A percentile compares a stretch with the other conserved stretches of the same genome.
These are phyloP conservation scores for Lactifluus echinatus DNA, from an alignment of 768 basidiomycete genomes.

Conservation along the genomic window DNA sequence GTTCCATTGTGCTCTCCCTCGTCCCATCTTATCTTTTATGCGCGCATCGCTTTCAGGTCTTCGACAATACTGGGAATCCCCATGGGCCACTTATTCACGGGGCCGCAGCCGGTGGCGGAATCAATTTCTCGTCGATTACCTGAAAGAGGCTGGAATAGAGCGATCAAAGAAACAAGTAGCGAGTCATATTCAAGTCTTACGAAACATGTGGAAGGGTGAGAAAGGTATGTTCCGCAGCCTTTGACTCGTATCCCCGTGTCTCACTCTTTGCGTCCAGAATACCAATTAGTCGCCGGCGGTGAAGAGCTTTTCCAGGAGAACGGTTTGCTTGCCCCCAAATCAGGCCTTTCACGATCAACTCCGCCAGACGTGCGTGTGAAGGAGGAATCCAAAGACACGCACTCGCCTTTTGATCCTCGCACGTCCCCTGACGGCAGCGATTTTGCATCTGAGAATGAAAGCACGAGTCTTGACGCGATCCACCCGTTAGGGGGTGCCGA, in stretches of 20 bases:
- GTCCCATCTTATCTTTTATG: slow-evolving; percentile 2
- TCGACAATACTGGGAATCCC: slow-evolving; percentile 69
- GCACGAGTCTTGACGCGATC: neutral
- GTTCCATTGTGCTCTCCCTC: neutral
- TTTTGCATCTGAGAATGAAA: slow-evolving; percentile 3
- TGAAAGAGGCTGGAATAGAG: slow-evolving; percentile 57
- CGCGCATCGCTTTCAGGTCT: slow-evolving; percentile 40
- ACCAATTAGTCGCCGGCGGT: slow-evolving; percentile 70
- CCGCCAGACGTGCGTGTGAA: slow-evolving; percentile 17
- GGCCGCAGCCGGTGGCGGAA: slow-evolving; percentile 77
- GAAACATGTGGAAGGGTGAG: slow-evolving; percentile 86
- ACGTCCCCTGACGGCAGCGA: slow-evolving; percentile 24
- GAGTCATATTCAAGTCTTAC: slow-evolving; percentile 77
- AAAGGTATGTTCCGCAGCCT: slow-evolving; percentile 40
- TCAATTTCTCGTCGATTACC: slow-evolving; percentile 77
- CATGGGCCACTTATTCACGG: slow-evolving; percentile 71
- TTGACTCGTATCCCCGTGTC: slow-evolving; percentile 1
- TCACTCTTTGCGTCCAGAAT: slow-evolving; percentile 38
- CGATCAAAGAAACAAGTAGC: slow-evolving; percentile 84
- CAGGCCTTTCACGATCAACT: slow-evolving; percentile 9
- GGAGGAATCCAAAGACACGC: slow-evolving; percentile 33
- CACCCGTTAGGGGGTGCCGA: neutral
- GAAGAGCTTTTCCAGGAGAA: slow-evolving; percentile 52
- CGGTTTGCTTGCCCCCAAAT: slow-evolving; percentile 37
- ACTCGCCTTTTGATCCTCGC: slow-evolving; percentile 24